These are phyloP conservation scores for Cyclotella baltica DNA, from an alignment of 108 stramenopile genomes.

Conservation along the genomic window DNA sequence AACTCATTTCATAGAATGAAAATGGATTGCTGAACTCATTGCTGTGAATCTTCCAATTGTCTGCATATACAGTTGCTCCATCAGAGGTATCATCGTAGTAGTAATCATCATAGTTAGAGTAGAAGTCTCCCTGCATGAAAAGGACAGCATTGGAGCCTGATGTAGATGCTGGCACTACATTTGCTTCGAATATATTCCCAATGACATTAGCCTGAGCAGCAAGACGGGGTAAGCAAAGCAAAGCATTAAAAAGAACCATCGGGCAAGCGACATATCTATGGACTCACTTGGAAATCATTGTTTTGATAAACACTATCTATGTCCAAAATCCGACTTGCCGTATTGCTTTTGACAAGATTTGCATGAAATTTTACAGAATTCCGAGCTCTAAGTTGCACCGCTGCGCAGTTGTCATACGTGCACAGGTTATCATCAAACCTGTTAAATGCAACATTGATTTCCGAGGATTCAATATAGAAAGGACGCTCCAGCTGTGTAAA, in stretches of 20 bases:
- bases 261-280: too few relatives aligned
- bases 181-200: neutral
- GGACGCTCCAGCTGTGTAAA: slow-evolving; percentile 15
- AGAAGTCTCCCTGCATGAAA: neutral
- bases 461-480: neutral
- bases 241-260: too few relatives aligned
- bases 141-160: neutral
- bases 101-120: neutral
- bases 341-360: slow-evolving; percentile 11
- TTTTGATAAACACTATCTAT: neutral
- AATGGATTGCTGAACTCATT: slow-evolving; percentile 11
- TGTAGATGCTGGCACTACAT: neutral
- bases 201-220: neutral
- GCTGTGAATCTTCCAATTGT: slow-evolving; percentile 7
- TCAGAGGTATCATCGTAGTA: neutral
- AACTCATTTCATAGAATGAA: slow-evolving; percentile 2
- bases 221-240: too few relatives aligned
- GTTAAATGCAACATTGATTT: slow-evolving; percentile 6
- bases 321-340: neutral
- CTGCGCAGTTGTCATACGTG: neutral
- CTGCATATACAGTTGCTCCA: too few relatives aligned
- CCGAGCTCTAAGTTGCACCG: neutral
- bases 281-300: neutral
- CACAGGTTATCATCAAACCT: slow-evolving; percentile 8
- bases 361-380: slow-evolving; percentile 6